A percentile compares a stretch with the other conserved stretches of the same genome.
These are phyloP conservation scores for Cyclotella baltica DNA, from an alignment of 108 stramenopile species.

Conservation along the genomic window DNA sequence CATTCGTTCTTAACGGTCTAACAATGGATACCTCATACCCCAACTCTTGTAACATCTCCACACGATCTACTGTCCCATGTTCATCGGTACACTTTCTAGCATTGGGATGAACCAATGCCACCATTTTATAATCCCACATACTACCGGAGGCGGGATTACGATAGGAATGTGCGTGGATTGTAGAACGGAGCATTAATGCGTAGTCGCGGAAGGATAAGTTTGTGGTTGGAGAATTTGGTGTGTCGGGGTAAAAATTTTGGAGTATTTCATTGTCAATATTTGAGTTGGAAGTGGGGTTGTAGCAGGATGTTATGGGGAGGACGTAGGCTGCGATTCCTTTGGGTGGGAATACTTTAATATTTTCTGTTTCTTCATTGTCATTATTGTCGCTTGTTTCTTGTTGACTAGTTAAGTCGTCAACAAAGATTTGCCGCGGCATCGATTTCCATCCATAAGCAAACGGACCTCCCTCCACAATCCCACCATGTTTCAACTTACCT, in stretches of 20 bases:
- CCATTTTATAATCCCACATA: conserved; percentile 78
- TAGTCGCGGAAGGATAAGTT: conserved; percentile 47
- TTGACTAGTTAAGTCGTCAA: conserved; percentile 28
- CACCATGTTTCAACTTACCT: conserved; percentile 20
- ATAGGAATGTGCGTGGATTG: conserved; percentile 63
- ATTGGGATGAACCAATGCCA: conserved; percentile 67
- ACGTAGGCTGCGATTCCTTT: conserved; percentile 51
- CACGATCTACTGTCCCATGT: conserved; percentile 23
- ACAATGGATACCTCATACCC: conserved; percentile 40
- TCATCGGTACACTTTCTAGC: conserved; percentile 51
- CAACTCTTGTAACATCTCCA: conserved; percentile 35
- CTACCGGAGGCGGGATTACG: conserved; percentile 40
- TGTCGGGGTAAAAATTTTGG: conserved; percentile 21
- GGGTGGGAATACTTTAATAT: conserved; percentile 19
- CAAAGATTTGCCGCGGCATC: conserved; percentile 49
- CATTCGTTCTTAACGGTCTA: conserved; percentile 5
- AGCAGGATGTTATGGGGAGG: conserved; percentile 37
- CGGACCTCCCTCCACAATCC: conserved; percentile 22
- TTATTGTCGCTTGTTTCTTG: conserved; percentile 16
- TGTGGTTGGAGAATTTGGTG: conserved; percentile 36
- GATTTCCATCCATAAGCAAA: conserved; percentile 51
- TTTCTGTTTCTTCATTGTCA: neutral
- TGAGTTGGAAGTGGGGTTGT: neutral
- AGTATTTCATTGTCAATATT: conserved; percentile 11
- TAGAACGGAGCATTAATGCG: conserved; percentile 64